These are phyloP conservation scores for Aspergillus conjunctus DNA, from an alignment of 495 filamentous ascomycete genomes.

Conservation along the genomic window DNA sequence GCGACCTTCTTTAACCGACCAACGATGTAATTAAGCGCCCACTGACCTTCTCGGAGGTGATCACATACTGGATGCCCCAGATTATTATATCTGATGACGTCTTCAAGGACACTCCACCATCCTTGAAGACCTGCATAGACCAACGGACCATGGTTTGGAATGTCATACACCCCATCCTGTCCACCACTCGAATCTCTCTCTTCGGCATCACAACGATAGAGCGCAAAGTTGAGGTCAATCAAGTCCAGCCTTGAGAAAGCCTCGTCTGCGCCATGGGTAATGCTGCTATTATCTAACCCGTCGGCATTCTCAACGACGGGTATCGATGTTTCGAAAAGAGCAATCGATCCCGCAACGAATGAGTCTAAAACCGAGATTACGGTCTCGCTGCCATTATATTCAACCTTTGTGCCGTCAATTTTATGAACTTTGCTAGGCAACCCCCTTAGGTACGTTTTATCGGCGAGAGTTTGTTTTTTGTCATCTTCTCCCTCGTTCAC, in stretches of 20 bases:
- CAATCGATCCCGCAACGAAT: slow-evolving; percentile 91
- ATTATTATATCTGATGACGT: slow-evolving; percentile 85
- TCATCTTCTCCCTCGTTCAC: slow-evolving; percentile 71
- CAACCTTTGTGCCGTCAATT: slow-evolving; percentile 68
- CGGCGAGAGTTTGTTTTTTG: slow-evolving; percentile 61
- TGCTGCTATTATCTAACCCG: slow-evolving; percentile 73
- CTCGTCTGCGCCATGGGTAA: slow-evolving; percentile 76
- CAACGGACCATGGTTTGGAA: slow-evolving; percentile 79
- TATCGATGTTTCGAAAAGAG: slow-evolving; percentile 94
- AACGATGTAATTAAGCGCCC: slow-evolving; percentile 90
- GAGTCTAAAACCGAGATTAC: slow-evolving; percentile 75
- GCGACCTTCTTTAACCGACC: slow-evolving; percentile 74
- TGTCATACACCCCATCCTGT: slow-evolving; percentile 81
- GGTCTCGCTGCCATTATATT: slow-evolving; percentile 68
- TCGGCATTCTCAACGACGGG: slow-evolving; percentile 76
- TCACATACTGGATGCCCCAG: slow-evolving; percentile 91
- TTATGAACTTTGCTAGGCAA: slow-evolving; percentile 78
- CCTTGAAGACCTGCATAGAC: slow-evolving; percentile 97
- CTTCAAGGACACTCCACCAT: slow-evolving; percentile 92
- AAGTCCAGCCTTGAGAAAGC: slow-evolving; percentile 75
- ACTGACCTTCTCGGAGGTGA: slow-evolving; percentile 87
- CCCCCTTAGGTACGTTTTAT: slow-evolving; percentile 72
- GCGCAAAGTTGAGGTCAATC: slow-evolving; percentile 84
- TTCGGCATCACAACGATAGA: slow-evolving; percentile 92
- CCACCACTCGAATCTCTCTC: slow-evolving; percentile 80